Base-by-base conservation (phyloP, 225 moss, liverwort and hornwort genomes). In the Pseudoscleropodium purum region DNA sequence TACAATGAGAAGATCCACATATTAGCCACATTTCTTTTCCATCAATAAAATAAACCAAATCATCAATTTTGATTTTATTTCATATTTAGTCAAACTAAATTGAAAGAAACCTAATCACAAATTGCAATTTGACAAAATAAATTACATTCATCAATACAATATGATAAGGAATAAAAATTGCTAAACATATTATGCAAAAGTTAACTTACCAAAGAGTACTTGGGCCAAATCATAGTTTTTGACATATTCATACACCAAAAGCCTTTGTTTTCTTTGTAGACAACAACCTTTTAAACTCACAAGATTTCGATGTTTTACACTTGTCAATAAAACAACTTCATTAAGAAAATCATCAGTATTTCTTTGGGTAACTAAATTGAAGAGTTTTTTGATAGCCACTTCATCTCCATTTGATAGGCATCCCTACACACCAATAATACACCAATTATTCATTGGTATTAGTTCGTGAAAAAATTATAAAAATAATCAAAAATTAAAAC, bases 171-270 rank as follows among this genome's bases (percentile, higher is more conserved):
- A 54, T 14, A 77, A 13, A 76, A 77, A 23, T 36, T 13, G 3
- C 14, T 24, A 36, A 54, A 9, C 24, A 24, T 36, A 3, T 24
- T 24, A 23, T 14, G 15, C 5, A 54, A 0, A 0, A 36, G 12
- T 24, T 52, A 18, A 60, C 80, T 80, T 60, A 80, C 80, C 80
- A 39, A 80, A 80, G 18, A 80, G 59, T 59, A 80, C 39, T 56
- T 80, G 57, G n/a, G 80, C 59, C 56, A 80, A 59, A 80, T 80
- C 80, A 0, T 80, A 80, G 59, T 80, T 80, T n/a, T 80, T 59
- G 17, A 80, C 26, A n/a, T 59, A 80, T 80, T 80, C 80, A 29
- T 80, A 80, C 2, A 80, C 80, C 39, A 80, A 29, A 56, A 80
- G 80, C 19, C 80, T 80, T 80, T 80, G n/a, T 56, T 60, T 59